Evolutionary conservation across 768 basidiomycete species (phyloP), one percentile per base, ranked within the genome.

Genomic region (Phlegmacium glaucopus): DNA sequence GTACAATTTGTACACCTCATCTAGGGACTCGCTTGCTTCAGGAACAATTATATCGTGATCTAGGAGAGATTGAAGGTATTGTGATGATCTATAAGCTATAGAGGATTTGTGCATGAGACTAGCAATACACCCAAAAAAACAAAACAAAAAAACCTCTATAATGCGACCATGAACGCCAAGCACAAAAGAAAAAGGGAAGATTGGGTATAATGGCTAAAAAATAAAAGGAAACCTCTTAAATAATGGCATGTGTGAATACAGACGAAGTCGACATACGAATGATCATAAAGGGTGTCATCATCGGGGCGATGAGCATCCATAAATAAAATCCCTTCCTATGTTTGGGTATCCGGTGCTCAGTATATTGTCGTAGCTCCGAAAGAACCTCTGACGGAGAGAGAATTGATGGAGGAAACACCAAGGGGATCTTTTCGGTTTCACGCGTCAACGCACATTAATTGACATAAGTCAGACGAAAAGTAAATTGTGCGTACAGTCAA

Each of bases 161-260:
- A 64, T 92, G 89, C 34, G 83, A 85, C 88, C 88, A 92, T 36
- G 87, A 82, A 37, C 89, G 75, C 89, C 89, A 92, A 9, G 74
- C 78, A 56, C 87, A 90, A 65, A 87, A 92, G 70, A 92, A 89
- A 62, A 92, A 85, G 0, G 89, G 89, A 16, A 92, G 64, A 61
- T 92, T 92, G 26, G 89, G 90, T 65, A 91, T 80, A 37, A 91
- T 60, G 18, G 89, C 89, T 91, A 48, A 12, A 28, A 3, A 32
- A 42, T 18, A 22, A 15, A 22, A 22, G 2, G 5, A 22, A 22
- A 22, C 5, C 22, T 22, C 22, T 22, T 22, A 5, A 22, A 22
- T 22, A 22, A 22, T 5, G 5, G 22, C 22, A 3, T 22, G 22
- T 22, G 5, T 22, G 22, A 18, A 36, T 10, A 36, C 18, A 47